phyloP scores from a whole-genome alignment of 352 stramenopile genomes.

The Phytopythium montanum region DNA sequence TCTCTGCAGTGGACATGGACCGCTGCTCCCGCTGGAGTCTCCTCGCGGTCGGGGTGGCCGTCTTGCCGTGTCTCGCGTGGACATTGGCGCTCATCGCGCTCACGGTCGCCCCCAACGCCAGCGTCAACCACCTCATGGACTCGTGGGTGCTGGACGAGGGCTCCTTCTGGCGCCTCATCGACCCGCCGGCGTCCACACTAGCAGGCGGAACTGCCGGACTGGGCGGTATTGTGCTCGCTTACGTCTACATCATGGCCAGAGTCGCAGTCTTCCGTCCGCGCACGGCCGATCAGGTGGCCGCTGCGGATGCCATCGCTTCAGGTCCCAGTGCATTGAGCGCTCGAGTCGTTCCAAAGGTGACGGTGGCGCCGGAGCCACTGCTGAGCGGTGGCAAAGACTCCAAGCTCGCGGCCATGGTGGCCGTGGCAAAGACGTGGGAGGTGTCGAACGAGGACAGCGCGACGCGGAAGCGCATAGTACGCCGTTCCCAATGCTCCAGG shows the following conservation, averaged over 20 bases:
- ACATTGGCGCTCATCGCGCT: slow-evolving; percentile 9
- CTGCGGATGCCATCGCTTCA: too few relatives aligned
- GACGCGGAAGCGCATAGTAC: background rate
- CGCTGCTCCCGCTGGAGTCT: background rate
- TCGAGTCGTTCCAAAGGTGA: background rate
- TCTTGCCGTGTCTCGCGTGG: slow-evolving; percentile 9
- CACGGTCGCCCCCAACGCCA: slow-evolving; percentile 8
- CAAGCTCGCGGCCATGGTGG: background rate
- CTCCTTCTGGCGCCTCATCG: slow-evolving; percentile 12
- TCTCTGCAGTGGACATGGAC: background rate
- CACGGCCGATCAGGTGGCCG: too few relatives aligned
- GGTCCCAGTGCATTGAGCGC: too few relatives aligned
- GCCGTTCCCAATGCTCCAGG: background rate
- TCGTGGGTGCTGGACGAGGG: slow-evolving; percentile 9
- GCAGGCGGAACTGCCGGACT: background rate
- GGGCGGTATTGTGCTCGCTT: background rate
- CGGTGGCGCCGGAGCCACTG: background rate
- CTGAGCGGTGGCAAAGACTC: background rate
- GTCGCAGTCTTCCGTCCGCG: background rate
- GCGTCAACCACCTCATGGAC: slow-evolving; percentile 11
- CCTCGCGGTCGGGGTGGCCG: background rate
- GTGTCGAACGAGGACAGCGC: background rate
- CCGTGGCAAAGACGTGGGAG: background rate
- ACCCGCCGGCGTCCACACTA: background rate
- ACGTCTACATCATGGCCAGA: slow-evolving; percentile 3